These are phyloP conservation scores for Elaeis oleifera DNA, from an alignment of 202 grass and related monocot genomes.

Conservation along the genomic window DNA sequence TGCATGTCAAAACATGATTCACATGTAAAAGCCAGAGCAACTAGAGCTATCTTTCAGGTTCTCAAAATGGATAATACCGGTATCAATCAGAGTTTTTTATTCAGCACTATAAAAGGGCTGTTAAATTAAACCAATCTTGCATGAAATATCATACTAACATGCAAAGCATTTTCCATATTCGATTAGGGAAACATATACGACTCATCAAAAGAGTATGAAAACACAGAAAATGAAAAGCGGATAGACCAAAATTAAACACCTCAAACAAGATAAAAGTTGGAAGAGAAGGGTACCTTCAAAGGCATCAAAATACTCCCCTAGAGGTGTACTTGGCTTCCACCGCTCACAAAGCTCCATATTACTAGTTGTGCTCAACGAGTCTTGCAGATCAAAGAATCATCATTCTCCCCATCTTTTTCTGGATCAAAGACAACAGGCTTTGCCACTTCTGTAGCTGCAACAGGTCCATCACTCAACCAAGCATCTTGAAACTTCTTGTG, in stretches of 20 bases:
- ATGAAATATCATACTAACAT: too few relatives aligned
- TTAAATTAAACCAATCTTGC: too few relatives aligned
- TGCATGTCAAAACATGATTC: too few relatives aligned
- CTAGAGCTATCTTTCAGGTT: too few relatives aligned
- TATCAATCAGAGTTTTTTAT: too few relatives aligned
- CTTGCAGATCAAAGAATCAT: slow-evolving; percentile 56
- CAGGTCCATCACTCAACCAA: slow-evolving; percentile 5
- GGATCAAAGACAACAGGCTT: slow-evolving; percentile 5
- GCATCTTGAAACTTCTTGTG: slow-evolving; percentile 23
- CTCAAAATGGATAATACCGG: too few relatives aligned
- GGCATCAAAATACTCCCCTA: slow-evolving; percentile 76
- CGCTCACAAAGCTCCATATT: slow-evolving; percentile 48
- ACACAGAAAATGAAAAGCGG: neutral
- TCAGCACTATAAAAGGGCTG: too few relatives aligned
- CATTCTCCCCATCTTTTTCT: slow-evolving; percentile 23
- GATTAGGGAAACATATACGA: slow-evolving; percentile 1
- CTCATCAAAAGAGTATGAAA: too few relatives aligned
- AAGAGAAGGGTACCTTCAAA: slow-evolving; percentile 54
- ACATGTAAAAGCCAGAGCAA: too few relatives aligned
- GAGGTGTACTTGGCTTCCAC: slow-evolving; percentile 41
- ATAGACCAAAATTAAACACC: neutral
- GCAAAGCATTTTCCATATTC: too few relatives aligned
- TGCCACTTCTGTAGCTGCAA: slow-evolving; percentile 21
- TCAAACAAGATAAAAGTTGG: neutral
- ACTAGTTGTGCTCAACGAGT: slow-evolving; percentile 52